Conservation (phyloP, 139 green algal genomes). For the Micractinium conductrix region DNA sequence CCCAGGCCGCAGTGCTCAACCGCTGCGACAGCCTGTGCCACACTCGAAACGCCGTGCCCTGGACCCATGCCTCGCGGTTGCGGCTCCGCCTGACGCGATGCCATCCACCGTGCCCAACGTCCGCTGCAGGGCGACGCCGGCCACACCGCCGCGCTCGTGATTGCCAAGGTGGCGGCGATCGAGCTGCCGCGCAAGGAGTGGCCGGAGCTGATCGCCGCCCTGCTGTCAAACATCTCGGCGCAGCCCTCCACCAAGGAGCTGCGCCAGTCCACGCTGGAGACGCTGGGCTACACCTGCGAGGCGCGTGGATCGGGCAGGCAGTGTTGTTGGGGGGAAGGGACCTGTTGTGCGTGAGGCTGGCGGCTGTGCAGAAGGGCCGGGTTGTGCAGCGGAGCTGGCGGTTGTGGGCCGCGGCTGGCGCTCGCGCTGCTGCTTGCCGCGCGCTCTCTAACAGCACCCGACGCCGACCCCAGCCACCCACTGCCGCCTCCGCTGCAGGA, state of each 20-base stretch:
- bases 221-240: slow-evolving; percentile 68
- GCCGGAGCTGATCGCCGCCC: slow-evolving; percentile 81
- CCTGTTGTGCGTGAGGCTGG: too few species aligned
- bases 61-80: too few species aligned
- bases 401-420: not conserved
- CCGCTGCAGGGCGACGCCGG: slow-evolving; percentile 53
- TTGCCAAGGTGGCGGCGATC: slow-evolving; percentile 95
- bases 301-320: not conserved
- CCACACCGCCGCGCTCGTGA: slow-evolving; percentile 85
- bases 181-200: slow-evolving; percentile 88
- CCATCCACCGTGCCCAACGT: too few species aligned
- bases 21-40: not conserved
- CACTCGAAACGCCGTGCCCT: not conserved
- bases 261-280: slow-evolving; percentile 88
- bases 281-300: slow-evolving; percentile 96
- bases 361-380: too few species aligned
- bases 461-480: not conserved
- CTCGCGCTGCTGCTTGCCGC: not conserved
- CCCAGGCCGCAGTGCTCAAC: too few species aligned
- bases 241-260: slow-evolving; percentile 49
- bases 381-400: not conserved
- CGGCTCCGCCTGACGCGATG: too few species aligned
- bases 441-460: not conserved
- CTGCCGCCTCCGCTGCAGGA: slow-evolving; percentile 56
- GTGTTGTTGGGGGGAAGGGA: too few species aligned